Evolutionary conservation across 306 rosid species (phyloP).

Genomic region (Corylus heterophylla): DNA sequence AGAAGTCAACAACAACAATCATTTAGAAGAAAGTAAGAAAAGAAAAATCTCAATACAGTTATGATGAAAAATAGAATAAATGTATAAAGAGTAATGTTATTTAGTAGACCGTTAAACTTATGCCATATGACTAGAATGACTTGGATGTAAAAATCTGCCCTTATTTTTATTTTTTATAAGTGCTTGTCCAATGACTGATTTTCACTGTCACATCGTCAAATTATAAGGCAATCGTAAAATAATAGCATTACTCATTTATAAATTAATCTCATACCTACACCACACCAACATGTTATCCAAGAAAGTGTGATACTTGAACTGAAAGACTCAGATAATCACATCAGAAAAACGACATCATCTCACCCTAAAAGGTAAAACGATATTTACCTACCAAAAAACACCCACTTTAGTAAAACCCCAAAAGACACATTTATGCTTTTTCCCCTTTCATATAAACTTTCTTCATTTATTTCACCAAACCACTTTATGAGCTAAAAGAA

Average conservation of each 20-base stretch:
- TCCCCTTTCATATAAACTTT: not conserved
- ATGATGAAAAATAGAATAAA: not conserved
- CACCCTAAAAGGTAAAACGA: not conserved
- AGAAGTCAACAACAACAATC: too few relatives aligned
- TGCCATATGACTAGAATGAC: too few relatives aligned
- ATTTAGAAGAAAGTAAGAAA: too few relatives aligned
- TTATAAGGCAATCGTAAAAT: too few relatives aligned
- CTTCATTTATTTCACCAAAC: constrained; percentile 5
- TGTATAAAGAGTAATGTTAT: too few relatives aligned
- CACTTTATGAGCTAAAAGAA: not conserved
- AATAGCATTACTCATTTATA: not conserved
- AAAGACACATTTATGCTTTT: not conserved
- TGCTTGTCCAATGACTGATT: too few relatives aligned
- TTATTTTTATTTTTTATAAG: too few relatives aligned
- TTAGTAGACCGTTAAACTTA: too few relatives aligned
- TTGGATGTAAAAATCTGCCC: too few relatives aligned
- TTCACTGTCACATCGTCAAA: too few relatives aligned
- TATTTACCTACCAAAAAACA: not conserved
- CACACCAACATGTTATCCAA: not conserved
- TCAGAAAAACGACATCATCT: not conserved
- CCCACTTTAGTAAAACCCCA: not conserved
- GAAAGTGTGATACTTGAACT: not conserved
- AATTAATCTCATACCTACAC: not conserved
- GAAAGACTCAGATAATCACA: not conserved
- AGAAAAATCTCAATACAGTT: not conserved